A percentile compares a stretch with the other conserved stretches of the same genome.
phyloP scores from a whole-genome alignment of 441 rosid genomes.

The Adansonia gregorii region DNA sequence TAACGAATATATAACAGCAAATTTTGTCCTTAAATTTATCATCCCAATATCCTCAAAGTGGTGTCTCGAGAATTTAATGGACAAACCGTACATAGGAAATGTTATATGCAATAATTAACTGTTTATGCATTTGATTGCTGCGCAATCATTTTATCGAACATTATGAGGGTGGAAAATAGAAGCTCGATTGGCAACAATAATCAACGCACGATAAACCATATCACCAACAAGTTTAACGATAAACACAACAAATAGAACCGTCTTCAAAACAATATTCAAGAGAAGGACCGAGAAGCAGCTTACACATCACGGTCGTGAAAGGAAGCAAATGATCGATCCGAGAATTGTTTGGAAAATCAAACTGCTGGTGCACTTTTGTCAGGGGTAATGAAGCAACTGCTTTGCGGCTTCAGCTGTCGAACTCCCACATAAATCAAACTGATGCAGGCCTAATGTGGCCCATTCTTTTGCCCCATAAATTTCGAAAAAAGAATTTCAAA shows the following conservation, averaged over 20 bases:
- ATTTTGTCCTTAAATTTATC: not conserved
- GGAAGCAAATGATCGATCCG: not conserved
- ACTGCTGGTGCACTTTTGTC: not conserved
- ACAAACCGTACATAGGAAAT: not conserved
- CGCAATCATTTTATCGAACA: conserved; percentile 38
- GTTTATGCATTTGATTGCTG: not conserved
- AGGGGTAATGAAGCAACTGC: not conserved
- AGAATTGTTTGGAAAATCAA: not conserved
- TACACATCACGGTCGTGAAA: not conserved
- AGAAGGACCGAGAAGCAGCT: not conserved
- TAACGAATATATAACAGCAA: not conserved
- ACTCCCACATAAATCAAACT: not conserved
- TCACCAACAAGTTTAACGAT: not conserved
- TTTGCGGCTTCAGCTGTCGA: not conserved
- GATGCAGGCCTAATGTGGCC: not conserved
- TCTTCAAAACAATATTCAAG: not conserved
- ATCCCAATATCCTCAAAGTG: not conserved
- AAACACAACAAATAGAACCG: not conserved
- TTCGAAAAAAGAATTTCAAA: not conserved
- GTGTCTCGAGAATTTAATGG: not conserved
- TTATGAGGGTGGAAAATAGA: conserved; percentile 22
- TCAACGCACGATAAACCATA: not conserved
- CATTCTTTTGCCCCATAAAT: not conserved
- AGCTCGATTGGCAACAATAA: not conserved
- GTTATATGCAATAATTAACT: not conserved